Base-by-base conservation (phyloP, 306 rosid species). In the Lotus japonicus region DNA sequence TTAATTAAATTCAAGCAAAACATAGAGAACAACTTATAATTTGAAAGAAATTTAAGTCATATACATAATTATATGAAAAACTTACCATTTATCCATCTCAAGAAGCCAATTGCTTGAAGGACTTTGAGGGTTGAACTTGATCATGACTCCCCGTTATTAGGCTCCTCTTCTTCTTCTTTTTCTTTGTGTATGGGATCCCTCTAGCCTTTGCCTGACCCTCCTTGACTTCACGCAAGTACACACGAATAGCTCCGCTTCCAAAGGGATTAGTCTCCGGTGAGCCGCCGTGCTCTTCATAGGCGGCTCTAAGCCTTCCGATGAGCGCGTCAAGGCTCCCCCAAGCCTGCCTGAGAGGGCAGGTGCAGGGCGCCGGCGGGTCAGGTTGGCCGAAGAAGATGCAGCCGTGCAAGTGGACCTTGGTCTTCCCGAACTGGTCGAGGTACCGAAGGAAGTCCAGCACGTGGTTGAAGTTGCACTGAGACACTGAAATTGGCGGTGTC, bases 301-400 rank as follows among this genome's bases (percentile, higher is more conserved):
- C 98, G 0, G 98, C 98, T 12, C 98, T 71, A 0, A 92, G 92
- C 11, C 98, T 79, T 3, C 98, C 98, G 71, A 92, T 92, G 56
- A 89, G 87, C 0, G 98, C 95, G 13, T 92, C 98, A 0, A 92
- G 95, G 66, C 96, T 92, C 4, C 98, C 98, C 98, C 98, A 92
- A 0, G 98, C 98, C 70, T 92, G 98, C 50, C 84, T 53, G 12
- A 92, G 88, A 0, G 98, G 98, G 67, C 96, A 92, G 6, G 92
- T 80, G 71, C 98, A 92, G 1, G 96, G 95, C 0, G 92, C 89
- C 0, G 98, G 98, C 3, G 98, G 98, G 72, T 92, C 98, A 0
- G 98, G 95, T 45, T 89, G 98, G 18, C 98, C 98, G 5, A 89
- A 92, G 53, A 89, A 92, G 50, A 87, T 82, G 45, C 98, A 92